Evolutionary conservation across 2,329 filamentous ascomycete species (phyloP).

Genomic region (Penicillium freii): DNA sequence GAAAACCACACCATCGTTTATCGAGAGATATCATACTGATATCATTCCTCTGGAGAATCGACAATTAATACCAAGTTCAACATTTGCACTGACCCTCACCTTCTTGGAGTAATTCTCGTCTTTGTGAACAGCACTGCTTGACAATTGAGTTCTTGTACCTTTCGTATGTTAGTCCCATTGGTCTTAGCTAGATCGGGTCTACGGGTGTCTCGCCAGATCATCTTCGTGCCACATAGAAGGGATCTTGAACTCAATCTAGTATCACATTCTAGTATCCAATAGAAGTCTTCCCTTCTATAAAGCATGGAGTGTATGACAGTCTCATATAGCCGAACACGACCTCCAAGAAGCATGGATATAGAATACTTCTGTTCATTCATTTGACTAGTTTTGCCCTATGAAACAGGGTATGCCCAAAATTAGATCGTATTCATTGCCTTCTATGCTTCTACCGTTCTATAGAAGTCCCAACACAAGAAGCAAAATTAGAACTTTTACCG

Average conservation of each 20-base stretch:
- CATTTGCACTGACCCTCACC: background rate
- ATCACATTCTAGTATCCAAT: background rate
- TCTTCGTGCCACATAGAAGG: background rate
- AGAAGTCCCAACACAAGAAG: background rate
- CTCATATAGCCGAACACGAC: background rate
- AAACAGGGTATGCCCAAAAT: background rate
- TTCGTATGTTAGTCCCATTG: background rate
- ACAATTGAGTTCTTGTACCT: background rate
- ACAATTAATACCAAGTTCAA: slow-evolving; percentile 12
- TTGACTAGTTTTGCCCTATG: background rate
- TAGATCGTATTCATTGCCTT: background rate
- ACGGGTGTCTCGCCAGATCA: background rate
- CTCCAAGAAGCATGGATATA: too few relatives aligned
- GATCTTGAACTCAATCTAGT: slow-evolving; percentile 6
- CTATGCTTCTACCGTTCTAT: background rate
- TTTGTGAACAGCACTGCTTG: background rate
- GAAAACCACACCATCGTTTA: slow-evolving; percentile 27
- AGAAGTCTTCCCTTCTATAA: background rate
- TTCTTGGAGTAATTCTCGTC: background rate
- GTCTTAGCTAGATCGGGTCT: background rate
- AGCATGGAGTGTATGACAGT: background rate
- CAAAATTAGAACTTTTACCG: background rate
- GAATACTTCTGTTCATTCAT: background rate
- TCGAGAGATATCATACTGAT: slow-evolving; percentile 13
- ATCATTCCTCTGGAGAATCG: slow-evolving; percentile 14